Percentiles rank a stretch among this genome's conserved stretches.
These are phyloP conservation scores for Pelargonium cotyledonis DNA, from an alignment of 441 rosid genomes.

Conservation along the genomic window DNA sequence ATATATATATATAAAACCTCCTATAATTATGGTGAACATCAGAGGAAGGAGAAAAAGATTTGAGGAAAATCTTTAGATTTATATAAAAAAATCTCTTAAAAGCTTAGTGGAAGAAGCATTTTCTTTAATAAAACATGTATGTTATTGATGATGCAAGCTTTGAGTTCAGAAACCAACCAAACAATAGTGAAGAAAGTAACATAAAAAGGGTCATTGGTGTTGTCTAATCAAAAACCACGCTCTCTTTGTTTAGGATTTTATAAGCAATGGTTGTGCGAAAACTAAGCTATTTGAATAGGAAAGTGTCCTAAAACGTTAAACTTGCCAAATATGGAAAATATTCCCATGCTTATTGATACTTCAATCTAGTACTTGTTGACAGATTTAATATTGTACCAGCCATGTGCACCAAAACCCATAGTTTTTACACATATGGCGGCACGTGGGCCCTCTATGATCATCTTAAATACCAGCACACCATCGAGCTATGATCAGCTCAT, in stretches of 20 bases:
- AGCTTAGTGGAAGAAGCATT: conserved; percentile 20
- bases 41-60: not conserved
- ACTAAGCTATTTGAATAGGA: conserved; percentile 12
- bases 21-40: not conserved
- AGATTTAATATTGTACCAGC: not conserved
- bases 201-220: conserved; percentile 12
- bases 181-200: not conserved
- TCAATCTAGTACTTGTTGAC: not conserved
- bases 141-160: not conserved
- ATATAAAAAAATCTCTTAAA: not conserved
- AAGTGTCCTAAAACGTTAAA: not conserved
- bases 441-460: conserved; percentile 12
- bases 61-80: not conserved
- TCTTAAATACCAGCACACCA: conserved; percentile 5
- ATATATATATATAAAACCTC: too few relatives aligned
- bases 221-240: conserved; percentile 15
- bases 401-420: conserved; percentile 10
- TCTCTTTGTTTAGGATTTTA: conserved; percentile 1
- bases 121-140: not conserved
- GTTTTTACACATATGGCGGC: not conserved
- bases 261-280: conserved; percentile 7
- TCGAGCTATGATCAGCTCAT: not conserved
- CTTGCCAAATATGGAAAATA: conserved; percentile 10
- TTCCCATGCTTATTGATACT: conserved; percentile 7
- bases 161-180: not conserved